Conservation (phyloP, 768 basidiomycete species). For the Sistotremastrum niveocremeum region DNA sequence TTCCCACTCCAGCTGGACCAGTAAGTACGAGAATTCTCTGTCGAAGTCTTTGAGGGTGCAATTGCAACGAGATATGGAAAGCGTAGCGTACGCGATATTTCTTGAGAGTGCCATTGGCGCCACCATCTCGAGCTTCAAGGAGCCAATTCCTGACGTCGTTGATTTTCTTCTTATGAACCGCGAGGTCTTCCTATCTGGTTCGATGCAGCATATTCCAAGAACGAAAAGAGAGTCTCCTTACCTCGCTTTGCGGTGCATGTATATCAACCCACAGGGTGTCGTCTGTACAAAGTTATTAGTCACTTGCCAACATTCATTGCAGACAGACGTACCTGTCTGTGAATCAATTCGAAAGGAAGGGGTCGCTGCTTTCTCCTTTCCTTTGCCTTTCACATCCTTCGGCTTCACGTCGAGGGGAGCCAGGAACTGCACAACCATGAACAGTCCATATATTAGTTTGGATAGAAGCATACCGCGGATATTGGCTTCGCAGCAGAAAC, state of each 20-base stretch:
- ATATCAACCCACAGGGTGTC: constrained; percentile 48
- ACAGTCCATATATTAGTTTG: too few species aligned
- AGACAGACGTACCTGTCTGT: background rate
- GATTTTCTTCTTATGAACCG: constrained; percentile 69
- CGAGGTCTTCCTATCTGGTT: constrained; percentile 45
- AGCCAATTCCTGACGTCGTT: constrained; percentile 70
- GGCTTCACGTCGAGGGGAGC: constrained; percentile 12
- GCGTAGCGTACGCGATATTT: constrained; percentile 56
- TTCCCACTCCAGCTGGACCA: constrained; percentile 82
- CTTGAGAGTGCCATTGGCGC: constrained; percentile 43
- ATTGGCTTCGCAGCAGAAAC: too few species aligned
- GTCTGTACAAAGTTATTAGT: constrained; percentile 10
- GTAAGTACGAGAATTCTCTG: constrained; percentile 77
- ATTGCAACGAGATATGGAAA: background rate
- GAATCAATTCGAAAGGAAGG: background rate
- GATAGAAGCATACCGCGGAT: too few species aligned
- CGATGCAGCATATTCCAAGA: background rate
- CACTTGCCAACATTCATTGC: background rate
- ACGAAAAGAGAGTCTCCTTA: constrained; percentile 24
- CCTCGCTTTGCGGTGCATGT: constrained; percentile 42
- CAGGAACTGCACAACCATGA: too few species aligned
- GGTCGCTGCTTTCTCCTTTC: constrained; percentile 4
- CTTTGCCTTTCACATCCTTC: constrained; percentile 15
- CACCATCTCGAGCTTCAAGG: constrained; percentile 54
- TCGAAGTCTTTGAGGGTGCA: background rate